Evolutionary conservation across 208 protist species (phyloP).

Genomic region (Jaenimonas drosophilae): DNA sequence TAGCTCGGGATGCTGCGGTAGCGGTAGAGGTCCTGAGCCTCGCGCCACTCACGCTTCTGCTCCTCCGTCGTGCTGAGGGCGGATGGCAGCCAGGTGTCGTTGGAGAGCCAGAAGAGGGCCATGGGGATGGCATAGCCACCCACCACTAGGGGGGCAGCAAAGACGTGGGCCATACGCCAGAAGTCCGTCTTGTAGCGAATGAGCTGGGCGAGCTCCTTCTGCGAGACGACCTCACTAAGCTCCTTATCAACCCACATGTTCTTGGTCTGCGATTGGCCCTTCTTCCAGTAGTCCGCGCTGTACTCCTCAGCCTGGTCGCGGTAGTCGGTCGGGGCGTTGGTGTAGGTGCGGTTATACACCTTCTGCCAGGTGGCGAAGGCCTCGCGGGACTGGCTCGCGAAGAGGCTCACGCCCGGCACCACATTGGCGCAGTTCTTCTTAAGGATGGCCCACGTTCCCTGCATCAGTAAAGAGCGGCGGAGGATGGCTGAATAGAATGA

Average conservation of each 20-base stretch:
- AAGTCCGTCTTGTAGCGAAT: constrained; percentile 81
- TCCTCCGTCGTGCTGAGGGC: constrained; percentile 47
- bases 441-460: constrained; percentile 66
- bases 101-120: constrained; percentile 77
- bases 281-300: constrained; percentile 82
- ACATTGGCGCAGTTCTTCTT: constrained; percentile 78
- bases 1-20: constrained; percentile 83
- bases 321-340: constrained; percentile 62
- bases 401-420: constrained; percentile 40
- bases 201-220: constrained; percentile 73
- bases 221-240: constrained; percentile 76
- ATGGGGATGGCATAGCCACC: constrained; percentile 77
- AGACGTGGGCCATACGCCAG: constrained; percentile 70
- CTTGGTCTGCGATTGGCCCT: constrained; percentile 73
- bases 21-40: constrained; percentile 84
- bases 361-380: constrained; percentile 66
- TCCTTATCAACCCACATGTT: constrained; percentile 90
- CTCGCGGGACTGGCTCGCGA: constrained; percentile 42
- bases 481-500: neutral
- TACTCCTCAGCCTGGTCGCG: constrained; percentile 72
- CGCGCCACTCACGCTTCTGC: constrained; percentile 69
- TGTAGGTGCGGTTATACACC: constrained; percentile 74
- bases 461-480: constrained; percentile 26
- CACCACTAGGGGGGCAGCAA: constrained; percentile 27
- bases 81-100: constrained; percentile 81